These are phyloP conservation scores for Trichophyton simii DNA, from an alignment of 2,329 filamentous ascomycete genomes.

Conservation along the genomic window DNA sequence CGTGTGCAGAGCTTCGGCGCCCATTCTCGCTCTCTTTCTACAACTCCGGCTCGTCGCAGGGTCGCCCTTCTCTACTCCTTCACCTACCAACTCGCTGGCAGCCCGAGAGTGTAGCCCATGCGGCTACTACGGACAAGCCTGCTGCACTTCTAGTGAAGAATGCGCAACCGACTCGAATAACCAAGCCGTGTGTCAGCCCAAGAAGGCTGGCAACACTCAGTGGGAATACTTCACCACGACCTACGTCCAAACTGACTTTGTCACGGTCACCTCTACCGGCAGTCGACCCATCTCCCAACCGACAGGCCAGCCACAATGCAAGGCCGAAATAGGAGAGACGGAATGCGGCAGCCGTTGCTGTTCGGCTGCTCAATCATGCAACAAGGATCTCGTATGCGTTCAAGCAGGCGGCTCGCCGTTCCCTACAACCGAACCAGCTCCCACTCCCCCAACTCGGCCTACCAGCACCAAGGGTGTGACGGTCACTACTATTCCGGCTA, in stretches of 20 bases:
- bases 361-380: conserved; percentile 32
- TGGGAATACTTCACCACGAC: conserved; percentile 49
- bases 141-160: conserved; percentile 34
- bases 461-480: conserved; percentile 37
- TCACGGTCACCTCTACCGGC: conserved; percentile 43
- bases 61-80: conserved; percentile 18
- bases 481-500: conserved; percentile 24
- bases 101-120: conserved; percentile 37
- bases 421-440: conserved; percentile 23
- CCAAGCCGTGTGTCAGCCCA: conserved; percentile 37
- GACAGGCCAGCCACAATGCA: conserved; percentile 31
- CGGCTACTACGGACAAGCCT: conserved; percentile 41
- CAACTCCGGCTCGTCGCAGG: conserved; percentile 16
- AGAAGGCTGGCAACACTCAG: conserved; percentile 23
- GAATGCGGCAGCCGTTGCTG: conserved; percentile 36
- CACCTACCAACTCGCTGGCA: conserved; percentile 14
- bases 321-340: conserved; percentile 33
- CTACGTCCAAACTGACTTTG: conserved; percentile 41
- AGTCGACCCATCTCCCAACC: conserved; percentile 30
- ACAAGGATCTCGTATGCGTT: conserved; percentile 27
- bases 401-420: conserved; percentile 29
- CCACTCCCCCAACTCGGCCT: conserved; percentile 31
- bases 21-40: conserved; percentile 20
- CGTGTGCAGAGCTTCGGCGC: conserved; percentile 13
- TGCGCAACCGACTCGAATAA: conserved; percentile 40